These are phyloP conservation scores for Neoarthrinium moseri DNA, from an alignment of 2,329 filamentous ascomycete genomes.

Conservation along the genomic window DNA sequence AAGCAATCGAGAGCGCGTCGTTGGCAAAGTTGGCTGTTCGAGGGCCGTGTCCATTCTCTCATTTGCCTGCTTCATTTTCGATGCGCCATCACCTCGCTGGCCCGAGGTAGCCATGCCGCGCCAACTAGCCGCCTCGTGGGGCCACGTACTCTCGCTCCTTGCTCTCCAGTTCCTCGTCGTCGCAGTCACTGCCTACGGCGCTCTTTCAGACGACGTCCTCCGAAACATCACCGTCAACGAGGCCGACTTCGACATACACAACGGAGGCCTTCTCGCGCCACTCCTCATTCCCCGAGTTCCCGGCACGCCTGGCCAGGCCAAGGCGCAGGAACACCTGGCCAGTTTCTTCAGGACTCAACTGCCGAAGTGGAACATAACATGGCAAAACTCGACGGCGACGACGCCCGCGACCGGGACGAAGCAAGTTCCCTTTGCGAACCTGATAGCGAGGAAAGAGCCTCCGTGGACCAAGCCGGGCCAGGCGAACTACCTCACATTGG, in stretches of 20 bases:
- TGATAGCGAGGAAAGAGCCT: constrained; percentile 76
- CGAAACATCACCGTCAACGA: constrained; percentile 60
- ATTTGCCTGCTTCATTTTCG: not conserved
- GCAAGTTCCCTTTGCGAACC: constrained; percentile 71
- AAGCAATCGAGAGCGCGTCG: too few relatives aligned
- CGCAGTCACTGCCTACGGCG: constrained; percentile 30
- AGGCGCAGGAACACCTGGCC: constrained; percentile 70
- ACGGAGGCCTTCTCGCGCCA: constrained; percentile 68
- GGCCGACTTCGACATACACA: constrained; percentile 66
- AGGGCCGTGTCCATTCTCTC: too few relatives aligned
- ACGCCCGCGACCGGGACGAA: constrained; percentile 64
- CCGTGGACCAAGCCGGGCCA: constrained; percentile 71
- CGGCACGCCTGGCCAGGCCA: constrained; percentile 66
- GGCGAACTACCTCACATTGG: constrained; percentile 71
- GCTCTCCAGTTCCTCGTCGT: constrained; percentile 22
- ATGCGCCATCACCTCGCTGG: constrained; percentile 12
- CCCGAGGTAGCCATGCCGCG: constrained; percentile 13
- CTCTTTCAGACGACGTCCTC: constrained; percentile 66
- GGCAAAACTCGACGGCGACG: constrained; percentile 72
- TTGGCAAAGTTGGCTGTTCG: too few relatives aligned
- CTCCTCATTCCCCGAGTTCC: constrained; percentile 74
- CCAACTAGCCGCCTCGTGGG: constrained; percentile 1
- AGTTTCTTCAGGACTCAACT: constrained; percentile 67
- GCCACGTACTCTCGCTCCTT: constrained; percentile 18
- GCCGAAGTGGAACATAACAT: constrained; percentile 68